phyloP scores from a whole-genome alignment of 768 basidiomycete genomes.

The Multifurca ochricompacta region DNA sequence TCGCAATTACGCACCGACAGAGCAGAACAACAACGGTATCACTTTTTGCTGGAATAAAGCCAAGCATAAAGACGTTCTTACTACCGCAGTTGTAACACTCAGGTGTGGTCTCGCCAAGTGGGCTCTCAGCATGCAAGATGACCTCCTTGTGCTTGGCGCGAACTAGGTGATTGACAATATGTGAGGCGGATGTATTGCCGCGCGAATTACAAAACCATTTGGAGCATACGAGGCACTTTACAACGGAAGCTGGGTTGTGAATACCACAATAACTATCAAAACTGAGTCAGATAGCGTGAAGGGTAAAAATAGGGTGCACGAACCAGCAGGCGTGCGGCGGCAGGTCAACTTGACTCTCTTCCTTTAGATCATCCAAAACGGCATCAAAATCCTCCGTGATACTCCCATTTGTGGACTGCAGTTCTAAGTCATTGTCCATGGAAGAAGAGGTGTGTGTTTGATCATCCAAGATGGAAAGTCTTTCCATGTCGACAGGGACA shows the following conservation, averaged over 20 bases:
- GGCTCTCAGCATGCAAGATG: constrained; percentile 89
- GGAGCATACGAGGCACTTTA: constrained; percentile 85
- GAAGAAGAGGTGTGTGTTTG: constrained; percentile 29
- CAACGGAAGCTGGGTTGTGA: constrained; percentile 94
- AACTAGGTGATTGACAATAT: constrained; percentile 98
- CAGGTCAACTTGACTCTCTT: constrained; percentile 67
- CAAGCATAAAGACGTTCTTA: constrained; percentile 99
- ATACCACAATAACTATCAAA: constrained; percentile 87
- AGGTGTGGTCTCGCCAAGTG: constrained; percentile 93
- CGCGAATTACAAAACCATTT: constrained; percentile 99
- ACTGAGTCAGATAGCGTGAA: constrained; percentile 5
- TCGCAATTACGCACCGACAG: constrained; percentile 65
- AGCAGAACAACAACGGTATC: constrained; percentile 97
- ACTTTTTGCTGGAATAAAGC: constrained; percentile 98
- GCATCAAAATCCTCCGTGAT: constrained; percentile 87
- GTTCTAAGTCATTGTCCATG: constrained; percentile 25
- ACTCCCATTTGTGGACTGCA: constrained; percentile 31
- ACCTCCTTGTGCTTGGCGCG: constrained; percentile 99
- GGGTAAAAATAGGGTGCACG: constrained; percentile 15
- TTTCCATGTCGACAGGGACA: constrained; percentile 51
- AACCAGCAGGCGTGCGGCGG: constrained; percentile 96
- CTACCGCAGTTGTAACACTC: constrained; percentile 99
- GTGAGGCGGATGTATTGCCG: constrained; percentile 95
- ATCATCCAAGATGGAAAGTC: constrained; percentile 62
- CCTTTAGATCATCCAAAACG: constrained; percentile 83